These are phyloP conservation scores for Boletus tomentosulus DNA, from an alignment of 768 basidiomycete genomes.

Conservation along the genomic window DNA sequence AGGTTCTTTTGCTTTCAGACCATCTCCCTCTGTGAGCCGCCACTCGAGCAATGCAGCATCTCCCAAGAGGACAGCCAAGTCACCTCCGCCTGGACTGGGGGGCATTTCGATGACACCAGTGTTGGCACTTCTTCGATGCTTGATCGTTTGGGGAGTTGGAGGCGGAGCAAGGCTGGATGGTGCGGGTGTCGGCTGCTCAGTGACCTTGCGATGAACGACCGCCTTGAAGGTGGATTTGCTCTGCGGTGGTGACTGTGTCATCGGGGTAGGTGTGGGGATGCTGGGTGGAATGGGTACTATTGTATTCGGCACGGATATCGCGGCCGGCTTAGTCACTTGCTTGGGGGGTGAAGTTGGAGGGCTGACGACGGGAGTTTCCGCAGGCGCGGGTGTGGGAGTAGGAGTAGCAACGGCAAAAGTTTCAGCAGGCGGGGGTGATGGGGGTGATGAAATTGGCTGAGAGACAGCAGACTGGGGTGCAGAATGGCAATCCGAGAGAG, in stretches of 20 bases:
- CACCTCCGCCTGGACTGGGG: constrained; percentile 46
- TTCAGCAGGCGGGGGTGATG: not conserved
- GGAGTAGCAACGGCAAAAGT: not conserved
- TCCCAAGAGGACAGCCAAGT: constrained; percentile 51
- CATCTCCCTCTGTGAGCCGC: constrained; percentile 46
- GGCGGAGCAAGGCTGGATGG: constrained; percentile 13
- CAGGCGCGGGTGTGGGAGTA: not conserved
- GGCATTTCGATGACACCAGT: constrained; percentile 31
- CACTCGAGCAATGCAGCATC: constrained; percentile 58
- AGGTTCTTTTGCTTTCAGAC: constrained; percentile 7
- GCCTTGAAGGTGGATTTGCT: constrained; percentile 42
- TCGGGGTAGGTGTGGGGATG: constrained; percentile 7
- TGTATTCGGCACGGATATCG: constrained; percentile 5
- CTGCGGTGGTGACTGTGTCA: constrained; percentile 2
- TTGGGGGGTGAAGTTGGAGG: not conserved
- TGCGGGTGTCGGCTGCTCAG: constrained; percentile 31
- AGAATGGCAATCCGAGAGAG: constrained; percentile 5
- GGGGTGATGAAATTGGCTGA: constrained; percentile 2
- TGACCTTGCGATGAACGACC: constrained; percentile 54
- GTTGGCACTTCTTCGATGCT: constrained; percentile 27
- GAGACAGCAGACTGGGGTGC: constrained; percentile 13
- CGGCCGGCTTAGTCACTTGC: constrained; percentile 1
- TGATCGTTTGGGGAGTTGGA: constrained; percentile 25
- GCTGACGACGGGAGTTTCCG: not conserved
- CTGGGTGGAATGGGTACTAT: constrained; percentile 1